Percentiles rank a stretch among this genome's conserved stretches.
Evolutionary conservation across 2,329 filamentous ascomycete species (phyloP).

Genomic region (Ophiostoma angusticollis): DNA sequence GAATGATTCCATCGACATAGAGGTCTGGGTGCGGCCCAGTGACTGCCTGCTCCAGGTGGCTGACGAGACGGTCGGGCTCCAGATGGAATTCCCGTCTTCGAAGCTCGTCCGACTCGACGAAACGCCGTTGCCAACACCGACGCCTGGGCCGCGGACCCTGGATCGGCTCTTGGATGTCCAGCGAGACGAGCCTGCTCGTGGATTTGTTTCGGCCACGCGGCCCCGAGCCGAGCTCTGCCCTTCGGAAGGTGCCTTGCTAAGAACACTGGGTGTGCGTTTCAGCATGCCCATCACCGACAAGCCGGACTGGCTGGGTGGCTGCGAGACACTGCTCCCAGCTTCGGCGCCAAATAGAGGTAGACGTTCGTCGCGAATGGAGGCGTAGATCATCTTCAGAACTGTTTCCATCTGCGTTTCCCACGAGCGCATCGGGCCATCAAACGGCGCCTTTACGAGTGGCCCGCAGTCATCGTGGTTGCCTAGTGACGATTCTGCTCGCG

Average conservation of each 20-base stretch:
- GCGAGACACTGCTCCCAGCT: constrained; percentile 16
- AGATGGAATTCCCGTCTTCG: constrained; percentile 79
- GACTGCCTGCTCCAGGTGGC: constrained; percentile 95
- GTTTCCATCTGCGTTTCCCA: constrained; percentile 86
- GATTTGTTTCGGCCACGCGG: constrained; percentile 45
- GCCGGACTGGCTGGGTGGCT: constrained; percentile 38
- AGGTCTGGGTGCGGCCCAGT: constrained; percentile 77
- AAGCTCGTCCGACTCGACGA: constrained; percentile 89
- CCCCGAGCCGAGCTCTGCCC: constrained; percentile 56
- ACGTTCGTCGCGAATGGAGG: constrained; percentile 74
- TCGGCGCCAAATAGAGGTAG: constrained; percentile 72
- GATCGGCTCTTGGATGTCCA: constrained; percentile 84
- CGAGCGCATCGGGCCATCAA: constrained; percentile 58
- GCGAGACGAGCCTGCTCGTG: constrained; percentile 43
- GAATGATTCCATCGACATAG: constrained; percentile 85
- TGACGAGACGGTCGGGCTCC: constrained; percentile 75
- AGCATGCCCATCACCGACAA: constrained; percentile 67
- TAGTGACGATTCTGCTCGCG: constrained; percentile 31
- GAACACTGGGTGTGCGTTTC: constrained; percentile 74
- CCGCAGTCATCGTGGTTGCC: constrained; percentile 43
- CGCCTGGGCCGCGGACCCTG: constrained; percentile 34
- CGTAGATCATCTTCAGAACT: constrained; percentile 87
- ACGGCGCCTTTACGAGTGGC: constrained; percentile 64
- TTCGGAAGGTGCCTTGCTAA: constrained; percentile 90
- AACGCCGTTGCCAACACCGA: constrained; percentile 59